Evolutionary conservation across 495 filamentous ascomycete species (phyloP), one percentile per base, ranked within the genome.

Genomic region (Daldinia childiae): DNA sequence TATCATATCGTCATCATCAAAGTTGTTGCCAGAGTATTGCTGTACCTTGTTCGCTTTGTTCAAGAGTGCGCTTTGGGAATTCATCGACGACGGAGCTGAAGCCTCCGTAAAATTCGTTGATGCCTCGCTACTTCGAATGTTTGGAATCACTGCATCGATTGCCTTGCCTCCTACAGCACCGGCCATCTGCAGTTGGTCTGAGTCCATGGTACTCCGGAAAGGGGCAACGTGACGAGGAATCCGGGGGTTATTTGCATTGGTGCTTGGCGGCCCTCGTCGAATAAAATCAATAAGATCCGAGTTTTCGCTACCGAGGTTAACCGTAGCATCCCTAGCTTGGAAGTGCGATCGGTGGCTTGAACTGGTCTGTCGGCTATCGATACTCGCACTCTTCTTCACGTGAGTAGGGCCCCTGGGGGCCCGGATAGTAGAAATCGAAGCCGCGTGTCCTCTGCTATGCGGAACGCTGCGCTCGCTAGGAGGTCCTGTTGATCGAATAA

Each of bases 231-330:
- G 86, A n/a, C 90, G 92, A 32, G 93, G 90, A 70, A 94, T 94
- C 32, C 92, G 88, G 55, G 87, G 92, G 59, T 83, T 82, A 32
- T 70, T 71, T 14, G 78, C 76, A 32, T 78, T 78, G 9, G 76
- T 76, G 58, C 79, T 82, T 0, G 89, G 88, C 7, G 95, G 90
- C 1, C 95, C 92, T 78, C 92, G 89, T 55, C 94, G 89, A 59
- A 99, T 94, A 80, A 98, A 98, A 74, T 98, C 93, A 58, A 97
- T 96, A 41, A 99, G 80, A 66, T 97, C 95, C 2, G 90, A 90
- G 52, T 89, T 97, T 71, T 89, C 87, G 52, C 89, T 88, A 45
- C 84, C 86, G 29, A 82, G 81, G 26, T 87, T 81, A 21, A 87
- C 83, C 30, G 85, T 82, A n/a, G 93, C 87, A 68, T 90, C 87